These are phyloP conservation scores for Ceraceosorus guamensis DNA, from an alignment of 1,284 basidiomycete genomes.

Conservation along the genomic window DNA sequence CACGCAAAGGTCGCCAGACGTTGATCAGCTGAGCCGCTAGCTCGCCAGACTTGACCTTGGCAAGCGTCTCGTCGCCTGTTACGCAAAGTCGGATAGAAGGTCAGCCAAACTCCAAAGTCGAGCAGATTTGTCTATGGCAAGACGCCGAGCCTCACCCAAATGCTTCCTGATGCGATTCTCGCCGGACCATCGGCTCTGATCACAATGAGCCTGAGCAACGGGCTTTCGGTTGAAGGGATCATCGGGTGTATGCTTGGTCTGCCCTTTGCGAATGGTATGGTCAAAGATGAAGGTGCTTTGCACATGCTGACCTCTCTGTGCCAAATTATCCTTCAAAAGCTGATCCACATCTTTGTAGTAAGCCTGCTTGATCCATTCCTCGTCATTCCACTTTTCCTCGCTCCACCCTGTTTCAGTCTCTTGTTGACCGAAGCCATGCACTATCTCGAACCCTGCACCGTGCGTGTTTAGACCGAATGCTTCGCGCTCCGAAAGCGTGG, in stretches of 20 bases:
- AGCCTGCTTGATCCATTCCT: constrained; percentile 18
- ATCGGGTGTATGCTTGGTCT: constrained; percentile 20
- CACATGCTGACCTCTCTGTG: not conserved
- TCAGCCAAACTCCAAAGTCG: too few species aligned
- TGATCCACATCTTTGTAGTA: constrained; percentile 33
- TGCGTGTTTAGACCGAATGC: constrained; percentile 18
- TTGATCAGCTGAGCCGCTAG: constrained; percentile 63
- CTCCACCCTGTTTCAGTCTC: constrained; percentile 19
- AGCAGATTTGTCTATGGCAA: too few species aligned
- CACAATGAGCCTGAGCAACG: constrained; percentile 24
- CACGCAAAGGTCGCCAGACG: constrained; percentile 62
- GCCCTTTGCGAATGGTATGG: constrained; percentile 32
- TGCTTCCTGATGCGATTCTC: constrained; percentile 30
- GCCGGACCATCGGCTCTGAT: constrained; percentile 31
- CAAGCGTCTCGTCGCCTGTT: constrained; percentile 19
- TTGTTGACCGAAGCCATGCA: constrained; percentile 22
- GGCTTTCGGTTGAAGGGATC: constrained; percentile 25
- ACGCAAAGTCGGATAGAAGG: too few species aligned
- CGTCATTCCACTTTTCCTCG: constrained; percentile 22
- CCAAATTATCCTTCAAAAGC: constrained; percentile 9
- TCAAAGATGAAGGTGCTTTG: constrained; percentile 34
- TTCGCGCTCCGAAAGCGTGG: constrained; percentile 13
- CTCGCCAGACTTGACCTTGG: constrained; percentile 22
- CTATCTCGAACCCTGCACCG: constrained; percentile 31
- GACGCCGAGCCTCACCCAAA: constrained; percentile 6